Conservation (phyloP, 441 rosid genomes). For the Croton setiger region DNA sequence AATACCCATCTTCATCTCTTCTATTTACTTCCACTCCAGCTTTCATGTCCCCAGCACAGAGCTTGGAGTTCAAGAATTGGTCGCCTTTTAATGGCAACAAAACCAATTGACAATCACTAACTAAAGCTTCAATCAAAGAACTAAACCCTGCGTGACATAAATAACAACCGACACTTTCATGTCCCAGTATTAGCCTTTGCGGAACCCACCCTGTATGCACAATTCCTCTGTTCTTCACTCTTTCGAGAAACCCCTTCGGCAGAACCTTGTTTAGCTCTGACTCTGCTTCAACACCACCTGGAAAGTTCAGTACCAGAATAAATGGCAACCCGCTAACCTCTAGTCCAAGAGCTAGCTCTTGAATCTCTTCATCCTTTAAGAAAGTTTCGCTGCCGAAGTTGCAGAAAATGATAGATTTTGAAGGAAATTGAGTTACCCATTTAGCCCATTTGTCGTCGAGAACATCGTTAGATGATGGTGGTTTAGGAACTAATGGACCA, state of each 20-base stretch:
- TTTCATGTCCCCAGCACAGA: slow-evolving; percentile 24
- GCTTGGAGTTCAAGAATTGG: slow-evolving; percentile 37
- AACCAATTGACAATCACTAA: slow-evolving; percentile 34
- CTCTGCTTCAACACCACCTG: not conserved
- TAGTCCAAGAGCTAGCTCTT: slow-evolving; percentile 29
- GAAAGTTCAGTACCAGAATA: slow-evolving; percentile 31
- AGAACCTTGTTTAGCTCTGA: slow-evolving; percentile 14
- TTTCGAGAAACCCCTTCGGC: slow-evolving; percentile 28
- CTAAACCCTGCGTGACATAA: slow-evolving; percentile 34
- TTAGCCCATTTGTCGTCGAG: slow-evolving; percentile 30
- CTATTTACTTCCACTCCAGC: slow-evolving; percentile 32
- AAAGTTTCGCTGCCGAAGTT: slow-evolving; percentile 39
- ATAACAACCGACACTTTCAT: slow-evolving; percentile 29
- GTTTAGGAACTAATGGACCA: slow-evolving; percentile 32
- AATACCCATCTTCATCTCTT: slow-evolving; percentile 34
- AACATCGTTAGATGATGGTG: slow-evolving; percentile 16
- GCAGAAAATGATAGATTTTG: slow-evolving; percentile 29
- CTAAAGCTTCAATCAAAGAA: slow-evolving; percentile 32
- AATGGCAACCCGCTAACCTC: slow-evolving; percentile 33
- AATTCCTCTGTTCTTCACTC: slow-evolving; percentile 26
- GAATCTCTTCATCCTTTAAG: slow-evolving; percentile 24
- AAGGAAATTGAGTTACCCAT: slow-evolving; percentile 27
- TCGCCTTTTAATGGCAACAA: slow-evolving; percentile 38
- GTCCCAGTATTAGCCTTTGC: slow-evolving; percentile 28
- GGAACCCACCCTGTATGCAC: slow-evolving; percentile 38